Conservation (phyloP, 192 early-diverging fungal species). For the Linnemannia schmuckeri region DNA sequence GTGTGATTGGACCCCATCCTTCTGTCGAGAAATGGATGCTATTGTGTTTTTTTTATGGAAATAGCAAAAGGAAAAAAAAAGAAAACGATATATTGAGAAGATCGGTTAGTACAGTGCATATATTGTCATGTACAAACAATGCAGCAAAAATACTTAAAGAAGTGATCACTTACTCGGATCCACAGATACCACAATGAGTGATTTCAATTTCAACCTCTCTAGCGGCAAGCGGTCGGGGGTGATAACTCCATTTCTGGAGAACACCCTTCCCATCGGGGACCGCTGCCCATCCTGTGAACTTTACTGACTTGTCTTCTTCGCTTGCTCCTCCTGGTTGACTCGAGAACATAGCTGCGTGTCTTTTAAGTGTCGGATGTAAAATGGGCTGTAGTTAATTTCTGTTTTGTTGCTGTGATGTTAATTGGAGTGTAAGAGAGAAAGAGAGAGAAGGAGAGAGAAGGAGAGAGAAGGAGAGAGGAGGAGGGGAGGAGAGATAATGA, state of each 20-base stretch:
- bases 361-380: background rate
- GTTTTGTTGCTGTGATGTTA: background rate
- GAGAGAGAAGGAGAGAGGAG: background rate
- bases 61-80: background rate
- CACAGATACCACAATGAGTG: constrained; percentile 81
- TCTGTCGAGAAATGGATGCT: constrained; percentile 72
- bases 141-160: too few species aligned
- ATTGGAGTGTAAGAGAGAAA: too few species aligned
- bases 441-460: background rate
- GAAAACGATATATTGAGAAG: background rate
- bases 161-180: constrained; percentile 62
- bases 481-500: background rate
- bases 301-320: constrained; percentile 58
- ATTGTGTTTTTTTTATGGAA: background rate
- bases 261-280: constrained; percentile 4
- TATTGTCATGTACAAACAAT: too few species aligned
- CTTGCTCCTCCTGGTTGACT: background rate
- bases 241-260: constrained; percentile 40
- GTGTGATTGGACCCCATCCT: constrained; percentile 66
- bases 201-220: constrained; percentile 63
- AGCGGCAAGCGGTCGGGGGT: constrained; percentile 51
- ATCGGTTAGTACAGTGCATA: too few species aligned
- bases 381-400: background rate
- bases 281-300: constrained; percentile 29
- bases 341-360: constrained; percentile 8